Evolutionary conservation across 768 basidiomycete species (phyloP), one percentile per base, ranked within the genome.

Genomic region (Cystobasidium tubakii): DNA sequence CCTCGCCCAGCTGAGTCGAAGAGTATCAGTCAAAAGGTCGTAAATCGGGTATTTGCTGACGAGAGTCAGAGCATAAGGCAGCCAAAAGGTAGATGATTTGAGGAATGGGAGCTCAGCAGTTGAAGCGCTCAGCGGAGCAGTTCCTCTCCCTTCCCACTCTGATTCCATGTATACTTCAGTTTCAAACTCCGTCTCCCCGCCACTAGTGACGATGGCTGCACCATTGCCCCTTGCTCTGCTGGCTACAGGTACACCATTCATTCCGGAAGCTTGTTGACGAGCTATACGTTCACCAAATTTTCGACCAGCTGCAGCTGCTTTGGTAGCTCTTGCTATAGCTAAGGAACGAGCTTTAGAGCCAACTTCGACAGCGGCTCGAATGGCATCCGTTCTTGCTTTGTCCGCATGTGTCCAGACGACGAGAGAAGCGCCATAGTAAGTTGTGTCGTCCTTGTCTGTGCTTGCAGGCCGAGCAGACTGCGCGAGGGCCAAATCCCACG

Each of bases 361-460:
- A 1, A 33, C n/a, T 53, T 91, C 90, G 62, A 91, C 84, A 7
- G 90, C 90, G 63, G 88, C 86, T 25, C 91, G 87, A 77, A 94
- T 93, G 0, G 92, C 92, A 17, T 84, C 85, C 69, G 89, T 88
- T 62, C 92, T 88, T 77, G 92, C 89, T 0, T 88, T 88, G 79
- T 97, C 94, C 23, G 92, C 92, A 79, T 94, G 92, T 1, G 90
- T 92, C 92, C 92, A 98, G 1, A 96, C 91, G 0, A 92, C 92
- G 74, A 98, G 84, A 77, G 91, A 92, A 43, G 95, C 92, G 60
- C 92, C 92, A 79, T 96, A 87, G 80, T 91, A 95, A 10, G 89
- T 88, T 75, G 91, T 76, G 36, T 78, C 77, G 21, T 75, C 70
- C 21, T 66, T 29, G 55, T 31, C 46, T 43, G 17, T 60, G n/a